Evolutionary conservation across 2,329 filamentous ascomycete species (phyloP), one percentile per base, ranked within the genome.

Genomic region (Claviceps paspali): DNA sequence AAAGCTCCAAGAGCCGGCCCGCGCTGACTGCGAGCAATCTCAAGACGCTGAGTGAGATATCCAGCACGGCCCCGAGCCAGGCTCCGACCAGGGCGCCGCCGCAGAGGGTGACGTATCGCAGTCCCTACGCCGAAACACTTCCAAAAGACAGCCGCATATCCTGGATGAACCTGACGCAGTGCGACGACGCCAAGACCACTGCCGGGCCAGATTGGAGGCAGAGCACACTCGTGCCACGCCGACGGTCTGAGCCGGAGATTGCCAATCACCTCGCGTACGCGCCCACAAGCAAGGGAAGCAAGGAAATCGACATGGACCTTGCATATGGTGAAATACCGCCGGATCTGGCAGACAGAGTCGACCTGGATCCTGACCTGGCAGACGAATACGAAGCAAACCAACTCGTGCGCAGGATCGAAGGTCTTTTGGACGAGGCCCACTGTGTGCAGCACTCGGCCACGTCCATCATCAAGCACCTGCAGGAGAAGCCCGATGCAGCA

Each of bases 311-410:
- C 52, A 86, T 93, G 82, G 71, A 94, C 53, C 67, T 96, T 6
- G 88, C 88, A 6, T 96, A 95, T 50, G 88, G 88, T 41, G 78
- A 83, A 36, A 66, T 91, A 0, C 82, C 82, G 1, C 76, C 82
- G 39, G 73, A 86, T 48, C 59, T 84, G 59, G 54, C 62, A 51
- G 38, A 59, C 56, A 53, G 64, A 47, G 47, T 63, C 49, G 61
- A 73, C 51, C 51, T 68, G 32, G 65, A 68, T 41, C 60, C 60
- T 18, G 52, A 44, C 49, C 61, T 71, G 29, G 67, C 80, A 27
- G 59, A 63, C 10, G 73, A 63, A 45, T 42, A 53, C 28, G 51
- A 64, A 35, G 64, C 63, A 1, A 56, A 63, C 40, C 53, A 64
- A 14, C 74, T 94, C 33, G 76, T 94, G 41, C 70, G 65, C 41